These are phyloP conservation scores for Fraxinus dipetala DNA, from an alignment of 305 asterid species.

Conservation along the genomic window DNA sequence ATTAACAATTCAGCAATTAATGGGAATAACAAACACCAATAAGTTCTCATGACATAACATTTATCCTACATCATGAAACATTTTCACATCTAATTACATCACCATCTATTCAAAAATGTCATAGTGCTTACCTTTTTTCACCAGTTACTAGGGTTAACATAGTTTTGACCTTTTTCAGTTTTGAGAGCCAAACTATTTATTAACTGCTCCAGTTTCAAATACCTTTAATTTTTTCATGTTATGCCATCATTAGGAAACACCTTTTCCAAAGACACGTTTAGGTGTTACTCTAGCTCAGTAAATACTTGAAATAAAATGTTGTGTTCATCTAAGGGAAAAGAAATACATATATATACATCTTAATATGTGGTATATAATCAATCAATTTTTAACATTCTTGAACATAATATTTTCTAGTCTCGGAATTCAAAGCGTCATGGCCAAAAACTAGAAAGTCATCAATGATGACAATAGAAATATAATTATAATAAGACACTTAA, in stretches of 20 bases:
- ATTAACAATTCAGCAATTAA: not conserved
- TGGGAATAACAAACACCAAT: not conserved
- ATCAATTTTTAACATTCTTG: conserved; percentile 1
- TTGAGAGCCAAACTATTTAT: conserved; percentile 7
- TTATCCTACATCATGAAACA: conserved; percentile 6
- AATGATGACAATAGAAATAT: not conserved
- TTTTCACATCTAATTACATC: not conserved
- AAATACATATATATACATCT: not conserved
- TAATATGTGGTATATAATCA: not conserved
- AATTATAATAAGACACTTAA: not conserved
- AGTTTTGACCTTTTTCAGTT: not conserved
- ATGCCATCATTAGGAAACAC: not conserved
- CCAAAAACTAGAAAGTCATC: conserved; percentile 9
- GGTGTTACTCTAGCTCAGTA: not conserved
- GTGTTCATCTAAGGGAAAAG: not conserved
- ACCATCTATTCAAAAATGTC: conserved; percentile 1
- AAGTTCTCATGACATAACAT: not conserved
- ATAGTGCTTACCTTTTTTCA: not conserved
- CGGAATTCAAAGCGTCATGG: conserved; percentile 13
- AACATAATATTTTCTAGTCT: not conserved
- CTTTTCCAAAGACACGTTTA: not conserved
- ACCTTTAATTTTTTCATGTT: not conserved
- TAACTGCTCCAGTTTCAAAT: not conserved
- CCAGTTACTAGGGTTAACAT: not conserved
- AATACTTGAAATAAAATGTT: not conserved